phyloP scores from a whole-genome alignment of 2,329 filamentous ascomycete genomes.

The Macrophomina tecta region DNA sequence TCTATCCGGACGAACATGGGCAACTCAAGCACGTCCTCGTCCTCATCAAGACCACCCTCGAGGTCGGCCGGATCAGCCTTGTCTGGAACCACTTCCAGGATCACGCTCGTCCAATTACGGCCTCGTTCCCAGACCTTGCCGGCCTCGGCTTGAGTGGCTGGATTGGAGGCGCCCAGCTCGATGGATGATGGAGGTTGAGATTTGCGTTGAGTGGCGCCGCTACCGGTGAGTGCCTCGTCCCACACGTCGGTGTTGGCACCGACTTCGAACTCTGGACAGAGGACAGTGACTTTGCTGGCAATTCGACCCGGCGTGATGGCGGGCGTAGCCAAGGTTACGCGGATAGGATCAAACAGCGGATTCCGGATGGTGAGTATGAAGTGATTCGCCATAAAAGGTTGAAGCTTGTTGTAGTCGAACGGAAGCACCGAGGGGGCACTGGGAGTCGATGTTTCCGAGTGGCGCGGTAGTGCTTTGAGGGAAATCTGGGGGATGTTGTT shows the following conservation, averaged over 20 bases:
- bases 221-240: conserved; percentile 78
- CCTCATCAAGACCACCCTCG: conserved; percentile 54
- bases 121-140: conserved; percentile 97
- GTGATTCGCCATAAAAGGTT: conserved; percentile 65
- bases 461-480: conserved; percentile 66
- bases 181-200: background rate
- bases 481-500: conserved; percentile 86
- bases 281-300: conserved; percentile 76
- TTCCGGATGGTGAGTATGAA: conserved; percentile 92
- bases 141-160: conserved; percentile 68
- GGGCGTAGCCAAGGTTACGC: conserved; percentile 86
- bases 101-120: conserved; percentile 92
- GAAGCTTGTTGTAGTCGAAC: conserved; percentile 55
- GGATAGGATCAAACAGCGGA: conserved; percentile 89
- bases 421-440: conserved; percentile 37
- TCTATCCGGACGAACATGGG: conserved; percentile 92
- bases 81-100: conserved; percentile 81
- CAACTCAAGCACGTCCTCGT: conserved; percentile 79
- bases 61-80: conserved; percentile 37
- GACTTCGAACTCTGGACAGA: conserved; percentile 93
- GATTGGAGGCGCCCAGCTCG: conserved; percentile 12
- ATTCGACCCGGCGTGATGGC: conserved; percentile 44
- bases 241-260: conserved; percentile 92
- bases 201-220: conserved; percentile 30
- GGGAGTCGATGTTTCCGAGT: conserved; percentile 33